A percentile compares a stretch with the other conserved stretches of the same genome.
These are phyloP conservation scores for Trichosporon sp. DNA, from an alignment of 1,284 basidiomycete genomes.

Conservation along the genomic window DNA sequence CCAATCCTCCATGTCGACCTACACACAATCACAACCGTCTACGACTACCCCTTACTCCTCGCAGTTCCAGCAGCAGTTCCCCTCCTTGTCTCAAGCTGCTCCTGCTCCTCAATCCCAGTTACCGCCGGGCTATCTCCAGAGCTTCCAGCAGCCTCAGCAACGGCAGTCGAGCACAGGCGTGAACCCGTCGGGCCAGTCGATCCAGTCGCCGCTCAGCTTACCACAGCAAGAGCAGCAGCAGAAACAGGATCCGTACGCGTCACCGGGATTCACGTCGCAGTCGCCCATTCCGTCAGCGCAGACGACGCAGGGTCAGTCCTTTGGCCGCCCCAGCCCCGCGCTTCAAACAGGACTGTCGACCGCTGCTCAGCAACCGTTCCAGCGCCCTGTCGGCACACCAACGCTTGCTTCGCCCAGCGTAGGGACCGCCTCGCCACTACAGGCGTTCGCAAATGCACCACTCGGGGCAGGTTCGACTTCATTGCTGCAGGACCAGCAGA, in stretches of 20 bases:
- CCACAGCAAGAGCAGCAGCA: constrained; percentile 14
- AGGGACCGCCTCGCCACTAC: constrained; percentile 12
- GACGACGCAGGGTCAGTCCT: constrained; percentile 15
- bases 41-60: background rate
- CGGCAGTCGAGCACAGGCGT: background rate
- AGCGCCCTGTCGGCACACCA: constrained; percentile 5
- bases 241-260: constrained; percentile 1
- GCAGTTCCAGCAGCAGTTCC: constrained; percentile 16
- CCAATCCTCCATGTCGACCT: constrained; percentile 11
- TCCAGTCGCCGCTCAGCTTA: constrained; percentile 16
- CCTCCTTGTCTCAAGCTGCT: background rate
- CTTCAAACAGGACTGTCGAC: constrained; percentile 13
- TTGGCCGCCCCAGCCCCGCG: background rate
- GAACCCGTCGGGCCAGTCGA: background rate
- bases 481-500: background rate
- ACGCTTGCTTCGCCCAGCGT: background rate
- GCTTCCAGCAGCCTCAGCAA: constrained; percentile 14
- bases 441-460: background rate
- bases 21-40: constrained; percentile 12
- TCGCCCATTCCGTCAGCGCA: background rate
- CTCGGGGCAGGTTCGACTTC: background rate
- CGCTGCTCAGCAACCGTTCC: background rate
- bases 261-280: background rate
- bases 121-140: constrained; percentile 14
- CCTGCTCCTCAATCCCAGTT: background rate